Evolutionary conservation across 2,329 filamentous ascomycete genomes (phyloP), one percentile per base, ranked within the genome.

Genomic region (Sporothrix pseudoabietina): DNA sequence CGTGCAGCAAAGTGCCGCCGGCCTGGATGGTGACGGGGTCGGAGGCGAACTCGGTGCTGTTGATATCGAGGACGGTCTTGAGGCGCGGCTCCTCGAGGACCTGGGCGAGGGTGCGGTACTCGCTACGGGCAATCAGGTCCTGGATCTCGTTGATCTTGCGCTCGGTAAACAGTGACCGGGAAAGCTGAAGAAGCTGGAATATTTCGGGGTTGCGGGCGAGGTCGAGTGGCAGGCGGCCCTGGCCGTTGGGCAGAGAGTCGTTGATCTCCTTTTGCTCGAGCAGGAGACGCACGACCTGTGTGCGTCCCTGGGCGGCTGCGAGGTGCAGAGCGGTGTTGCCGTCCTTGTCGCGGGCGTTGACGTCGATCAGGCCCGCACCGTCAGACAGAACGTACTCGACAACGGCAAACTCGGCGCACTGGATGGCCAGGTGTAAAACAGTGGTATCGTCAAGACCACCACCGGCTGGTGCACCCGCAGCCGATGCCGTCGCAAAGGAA

Each of bases 261-360:
- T 98, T 97, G 82, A 98, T 93, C 63, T 88, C 90, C 61, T 90
- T 88, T 77, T 94, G 91, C 70, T 94, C 93, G 35, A 99, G 86
- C 70, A 99, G 85, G 74, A 97, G 87, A 75, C 91, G 91, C 72
- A 99, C 94, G 8, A 97, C 88, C 2, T 91, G 88, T 0, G 89
- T 88, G 61, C 96, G 89, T 14, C 95, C 95, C 71, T 98, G 90
- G 72, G 88, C 86, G 41, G 95, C 92, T 9, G 96, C 96, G 52
- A 98, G 83, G 81, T 98, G 95, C 71, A 99, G 87, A 30, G 96
- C 91, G 0, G 94, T 97, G 81, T 98, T 99, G 75, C 96, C 96
- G 78, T 98, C 95, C 77, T 92, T 92, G 82, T 99, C 96, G 75
- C 92, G 90, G 55, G 92, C 91, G 81, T 98, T 99, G 80, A 98